Conservation (phyloP, 106 monocot genomes). For the Dendrobium huoshanense region DNA sequence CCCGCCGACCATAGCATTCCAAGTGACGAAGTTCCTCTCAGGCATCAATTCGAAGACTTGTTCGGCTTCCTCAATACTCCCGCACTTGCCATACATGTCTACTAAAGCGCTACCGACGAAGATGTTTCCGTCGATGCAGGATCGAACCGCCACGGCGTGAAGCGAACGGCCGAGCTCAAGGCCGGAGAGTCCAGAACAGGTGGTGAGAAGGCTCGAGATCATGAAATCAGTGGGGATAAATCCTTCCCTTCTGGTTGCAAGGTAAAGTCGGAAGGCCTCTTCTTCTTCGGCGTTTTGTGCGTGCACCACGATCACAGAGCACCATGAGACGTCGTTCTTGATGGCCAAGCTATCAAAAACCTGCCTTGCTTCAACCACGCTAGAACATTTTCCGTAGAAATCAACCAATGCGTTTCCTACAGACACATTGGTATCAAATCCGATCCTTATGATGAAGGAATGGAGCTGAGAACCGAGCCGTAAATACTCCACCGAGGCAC, state of each 20-base stretch:
- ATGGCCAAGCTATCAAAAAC: conserved; percentile 46
- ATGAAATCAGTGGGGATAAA: conserved; percentile 63
- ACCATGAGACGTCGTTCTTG: conserved; percentile 73
- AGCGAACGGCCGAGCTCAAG: conserved; percentile 72
- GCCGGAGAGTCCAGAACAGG: conserved; percentile 54
- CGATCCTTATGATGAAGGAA: conserved; percentile 31
- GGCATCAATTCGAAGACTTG: conserved; percentile 35
- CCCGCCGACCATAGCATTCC: conserved; percentile 78
- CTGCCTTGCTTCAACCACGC: conserved; percentile 28
- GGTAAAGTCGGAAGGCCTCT: conserved; percentile 51
- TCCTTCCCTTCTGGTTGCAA: conserved; percentile 47
- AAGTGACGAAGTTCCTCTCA: conserved; percentile 47
- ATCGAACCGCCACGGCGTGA: conserved; percentile 49
- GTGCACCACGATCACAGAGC: conserved; percentile 55
- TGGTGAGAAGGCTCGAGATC: conserved; percentile 66
- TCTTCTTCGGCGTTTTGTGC: conserved; percentile 72
- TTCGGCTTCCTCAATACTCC: conserved; percentile 62
- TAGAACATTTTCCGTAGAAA: conserved; percentile 69
- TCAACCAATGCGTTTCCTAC: conserved; percentile 68
- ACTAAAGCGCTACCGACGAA: conserved; percentile 73
- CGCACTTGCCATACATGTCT: conserved; percentile 93
- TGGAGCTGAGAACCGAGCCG: conserved; percentile 49
- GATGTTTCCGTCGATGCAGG: conserved; percentile 50
- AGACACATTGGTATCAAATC: conserved; percentile 36
- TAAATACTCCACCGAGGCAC: conserved; percentile 26